These are phyloP conservation scores for Chlamydomonas sphaeroides DNA, from an alignment of 139 green algal species.

Conservation along the genomic window DNA sequence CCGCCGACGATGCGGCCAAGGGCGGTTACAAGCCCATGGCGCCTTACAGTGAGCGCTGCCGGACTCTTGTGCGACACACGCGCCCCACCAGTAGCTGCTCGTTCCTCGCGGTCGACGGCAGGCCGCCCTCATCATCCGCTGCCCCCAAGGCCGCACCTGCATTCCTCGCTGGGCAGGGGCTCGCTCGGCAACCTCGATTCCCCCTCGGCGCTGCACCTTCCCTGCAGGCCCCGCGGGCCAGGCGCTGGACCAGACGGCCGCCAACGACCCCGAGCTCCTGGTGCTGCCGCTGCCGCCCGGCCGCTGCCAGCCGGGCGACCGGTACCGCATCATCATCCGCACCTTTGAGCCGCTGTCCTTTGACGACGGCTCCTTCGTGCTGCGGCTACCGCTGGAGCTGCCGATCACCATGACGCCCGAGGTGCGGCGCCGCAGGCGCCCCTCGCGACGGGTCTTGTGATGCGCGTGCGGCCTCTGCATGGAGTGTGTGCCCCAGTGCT, in stretches of 20 bases:
- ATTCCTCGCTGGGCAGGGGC: too few relatives aligned
- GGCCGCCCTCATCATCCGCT: too few relatives aligned
- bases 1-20: conserved; percentile 48
- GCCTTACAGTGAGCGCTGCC: conserved; percentile 4
- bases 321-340: conserved; percentile 41
- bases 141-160: too few relatives aligned
- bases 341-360: conserved; percentile 64
- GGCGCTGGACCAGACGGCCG: neutral
- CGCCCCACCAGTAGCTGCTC: too few relatives aligned
- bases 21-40: conserved; percentile 4
- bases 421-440: neutral
- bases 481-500: too few relatives aligned
- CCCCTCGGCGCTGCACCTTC: too few relatives aligned
- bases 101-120: too few relatives aligned
- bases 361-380: conserved; percentile 47
- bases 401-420: conserved; percentile 1
- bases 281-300: conserved; percentile 41
- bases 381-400: conserved; percentile 41
- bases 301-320: conserved; percentile 43
- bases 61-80: too few relatives aligned
- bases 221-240: conserved; percentile 11
- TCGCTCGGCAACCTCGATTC: too few relatives aligned
- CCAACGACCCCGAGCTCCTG: conserved; percentile 61
- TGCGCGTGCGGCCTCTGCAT: too few relatives aligned
- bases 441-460: too few relatives aligned